Base-by-base conservation (phyloP, 163 green algal genomes). In the Prototheca wickerhamii region DNA sequence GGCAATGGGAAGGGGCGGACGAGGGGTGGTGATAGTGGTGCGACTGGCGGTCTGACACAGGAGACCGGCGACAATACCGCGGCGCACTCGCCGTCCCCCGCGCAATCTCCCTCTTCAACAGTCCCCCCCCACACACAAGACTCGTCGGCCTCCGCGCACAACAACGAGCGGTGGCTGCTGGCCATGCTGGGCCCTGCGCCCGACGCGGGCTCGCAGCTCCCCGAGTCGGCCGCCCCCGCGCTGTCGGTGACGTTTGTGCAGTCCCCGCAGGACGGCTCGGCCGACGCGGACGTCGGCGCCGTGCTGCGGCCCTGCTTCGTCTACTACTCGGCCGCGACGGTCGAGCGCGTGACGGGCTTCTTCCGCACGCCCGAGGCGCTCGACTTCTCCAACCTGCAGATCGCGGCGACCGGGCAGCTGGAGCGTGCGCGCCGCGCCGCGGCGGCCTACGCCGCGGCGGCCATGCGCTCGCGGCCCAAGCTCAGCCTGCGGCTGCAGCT, bases 271-370 rank as follows among this genome's bases (percentile, higher is more conserved):
- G 88, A 95, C 60, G 73, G 72, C 33, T 67, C 63, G 40, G 78
- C 87, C 3, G 88, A 95, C 58, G 70, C 80, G 23, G 66, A 76
- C 1, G 40, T 89, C n/a, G 69, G 75, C 15, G 62, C 89, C 4
- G 69, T 72, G 15, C 67, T 95, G 32, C 78, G 78, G 0, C 83
- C 87, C 35, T 83, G 70, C 66, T 93, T 87, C 56, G 82, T 95
- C 3, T 88, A 84, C 21, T 92, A 92, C 63, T 64, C 64, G 7
- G 66, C 71, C 3, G 44, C 54, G 3, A 77, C 81, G 4, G 25
- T 95, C 2, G 44, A 77, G 15, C 72, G 79, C 0, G 74, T 95
- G 17, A 31, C 58, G 1, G 44, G 49, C 30, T 95, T 95, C 65
- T 91, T 95, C 71, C 72, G 70, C n/a, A 65, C 76, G 2, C 74